Evolutionary conservation across 1,284 basidiomycete genomes (phyloP).

Genomic region (Puccinia sorghi): DNA sequence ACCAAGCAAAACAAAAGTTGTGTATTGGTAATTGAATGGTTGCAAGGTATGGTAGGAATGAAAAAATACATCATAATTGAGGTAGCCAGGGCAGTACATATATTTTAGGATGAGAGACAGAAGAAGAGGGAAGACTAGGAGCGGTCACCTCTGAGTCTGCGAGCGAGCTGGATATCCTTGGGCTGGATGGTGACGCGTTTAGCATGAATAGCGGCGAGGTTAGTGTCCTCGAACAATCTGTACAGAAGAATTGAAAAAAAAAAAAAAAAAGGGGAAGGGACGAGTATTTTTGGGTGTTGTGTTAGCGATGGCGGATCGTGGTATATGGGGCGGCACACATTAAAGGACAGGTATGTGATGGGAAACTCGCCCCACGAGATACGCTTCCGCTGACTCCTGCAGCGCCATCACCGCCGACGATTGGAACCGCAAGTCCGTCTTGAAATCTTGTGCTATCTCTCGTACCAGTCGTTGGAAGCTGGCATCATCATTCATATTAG

Average conservation of each 20-base stretch:
- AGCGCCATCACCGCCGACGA: conserved; percentile 77
- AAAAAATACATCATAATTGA: no score
- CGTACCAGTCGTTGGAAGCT: conserved; percentile 56
- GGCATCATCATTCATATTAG: neutral
- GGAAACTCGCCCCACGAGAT: conserved; percentile 59
- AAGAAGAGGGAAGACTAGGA: conserved; percentile 54
- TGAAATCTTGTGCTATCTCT: conserved; percentile 61
- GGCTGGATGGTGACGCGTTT: conserved; percentile 65
- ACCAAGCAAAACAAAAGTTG: no score
- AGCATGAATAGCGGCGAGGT: conserved; percentile 62
- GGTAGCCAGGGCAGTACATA: no score
- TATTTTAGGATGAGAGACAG: no score
- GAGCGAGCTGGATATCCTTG: conserved; percentile 72
- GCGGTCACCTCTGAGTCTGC: conserved; percentile 75
- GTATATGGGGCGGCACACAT: no score
- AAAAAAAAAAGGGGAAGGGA: conserved; percentile 6
- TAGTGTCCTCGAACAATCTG: conserved; percentile 62
- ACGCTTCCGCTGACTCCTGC: conserved; percentile 78
- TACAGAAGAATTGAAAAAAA: conserved; percentile 55
- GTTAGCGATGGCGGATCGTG: neutral
- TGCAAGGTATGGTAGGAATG: no score
- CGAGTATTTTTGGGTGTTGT: neutral
- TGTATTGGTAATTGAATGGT: no score
- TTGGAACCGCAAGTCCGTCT: conserved; percentile 71
- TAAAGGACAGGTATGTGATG: neutral